These are phyloP conservation scores for Decorospora gaudefroyi DNA, from an alignment of 2,329 filamentous ascomycete species.

Conservation along the genomic window DNA sequence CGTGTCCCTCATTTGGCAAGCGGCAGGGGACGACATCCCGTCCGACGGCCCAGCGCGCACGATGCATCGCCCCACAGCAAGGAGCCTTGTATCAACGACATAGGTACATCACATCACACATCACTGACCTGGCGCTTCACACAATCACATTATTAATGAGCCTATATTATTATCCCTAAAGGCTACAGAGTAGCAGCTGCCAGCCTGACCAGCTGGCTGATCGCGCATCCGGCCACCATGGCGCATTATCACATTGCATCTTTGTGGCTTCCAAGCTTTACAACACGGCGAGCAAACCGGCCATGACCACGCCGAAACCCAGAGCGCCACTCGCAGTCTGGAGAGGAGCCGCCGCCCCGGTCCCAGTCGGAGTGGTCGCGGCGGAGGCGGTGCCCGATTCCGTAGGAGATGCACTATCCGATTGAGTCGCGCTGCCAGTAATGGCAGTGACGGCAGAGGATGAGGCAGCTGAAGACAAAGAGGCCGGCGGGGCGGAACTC, in stretches of 20 bases:
- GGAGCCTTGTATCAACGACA: conserved; percentile 4
- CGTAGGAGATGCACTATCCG: conserved; percentile 10
- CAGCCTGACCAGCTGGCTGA: too few relatives aligned
- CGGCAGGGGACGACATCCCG: too few relatives aligned
- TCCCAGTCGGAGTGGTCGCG: not conserved
- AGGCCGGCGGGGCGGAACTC: conserved; percentile 12
- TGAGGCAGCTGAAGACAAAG: conserved; percentile 17
- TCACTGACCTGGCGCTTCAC: too few relatives aligned
- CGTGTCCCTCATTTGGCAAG: too few relatives aligned
- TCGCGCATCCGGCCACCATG: too few relatives aligned
- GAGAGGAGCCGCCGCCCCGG: conserved; percentile 30
- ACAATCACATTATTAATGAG: too few relatives aligned
- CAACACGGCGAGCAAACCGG: conserved; percentile 37
- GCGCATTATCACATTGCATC: too few relatives aligned
- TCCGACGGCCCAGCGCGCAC: conserved; percentile 15
- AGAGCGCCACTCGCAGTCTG: conserved; percentile 30
- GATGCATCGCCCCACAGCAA: conserved; percentile 14
- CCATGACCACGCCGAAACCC: conserved; percentile 34
- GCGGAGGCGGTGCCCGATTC: not conserved
- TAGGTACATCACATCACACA: too few relatives aligned
- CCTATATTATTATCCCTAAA: too few relatives aligned
- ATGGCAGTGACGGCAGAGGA: conserved; percentile 12
- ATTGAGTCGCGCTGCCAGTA: conserved; percentile 6
- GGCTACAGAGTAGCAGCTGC: too few relatives aligned
- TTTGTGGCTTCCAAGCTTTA: conserved; percentile 11